A percentile compares a stretch with the other conserved stretches of the same genome.
Evolutionary conservation across 208 protist species (phyloP).

Genomic region (Novymonas esmeraldas): DNA sequence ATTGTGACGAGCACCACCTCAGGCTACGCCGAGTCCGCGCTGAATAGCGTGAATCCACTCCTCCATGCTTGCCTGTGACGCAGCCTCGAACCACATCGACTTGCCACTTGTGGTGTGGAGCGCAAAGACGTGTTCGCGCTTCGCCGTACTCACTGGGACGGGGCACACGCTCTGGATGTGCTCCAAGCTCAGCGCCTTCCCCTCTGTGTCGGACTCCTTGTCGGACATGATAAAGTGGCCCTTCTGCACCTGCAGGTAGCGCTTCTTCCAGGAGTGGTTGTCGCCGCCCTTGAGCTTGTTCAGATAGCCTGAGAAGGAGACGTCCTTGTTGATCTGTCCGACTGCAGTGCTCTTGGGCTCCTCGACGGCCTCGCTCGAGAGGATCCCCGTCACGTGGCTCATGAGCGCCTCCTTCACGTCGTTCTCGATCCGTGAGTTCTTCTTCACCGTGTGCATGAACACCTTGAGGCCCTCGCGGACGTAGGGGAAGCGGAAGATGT

Average conservation of each 20-base stretch:
- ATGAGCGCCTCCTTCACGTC: slow-evolving; percentile 63
- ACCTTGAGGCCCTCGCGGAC: slow-evolving; percentile 80
- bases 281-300: slow-evolving; percentile 72
- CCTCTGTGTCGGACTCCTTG: slow-evolving; percentile 64
- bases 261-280: slow-evolving; percentile 72
- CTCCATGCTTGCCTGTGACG: slow-evolving; percentile 76
- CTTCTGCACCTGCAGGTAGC: slow-evolving; percentile 71
- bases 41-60: slow-evolving; percentile 84
- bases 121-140: slow-evolving; percentile 79
- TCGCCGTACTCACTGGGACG: slow-evolving; percentile 55
- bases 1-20: no score
- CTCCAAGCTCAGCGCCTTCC: slow-evolving; percentile 79
- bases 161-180: slow-evolving; percentile 84
- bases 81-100: slow-evolving; percentile 86
- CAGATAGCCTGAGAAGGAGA: slow-evolving; percentile 71
- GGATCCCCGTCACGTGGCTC: slow-evolving; percentile 67
- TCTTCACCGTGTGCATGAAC: slow-evolving; percentile 82
- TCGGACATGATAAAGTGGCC: slow-evolving; percentile 80
- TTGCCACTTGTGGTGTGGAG: slow-evolving; percentile 83
- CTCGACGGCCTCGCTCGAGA: slow-evolving; percentile 43
- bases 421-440: slow-evolving; percentile 73
- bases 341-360: slow-evolving; percentile 40
- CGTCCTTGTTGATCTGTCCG: slow-evolving; percentile 73
- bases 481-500: slow-evolving; percentile 80
- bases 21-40: slow-evolving; percentile 70